Conservation (phyloP, 495 filamentous ascomycete species). For the Penicillium cataractarum region DNA sequence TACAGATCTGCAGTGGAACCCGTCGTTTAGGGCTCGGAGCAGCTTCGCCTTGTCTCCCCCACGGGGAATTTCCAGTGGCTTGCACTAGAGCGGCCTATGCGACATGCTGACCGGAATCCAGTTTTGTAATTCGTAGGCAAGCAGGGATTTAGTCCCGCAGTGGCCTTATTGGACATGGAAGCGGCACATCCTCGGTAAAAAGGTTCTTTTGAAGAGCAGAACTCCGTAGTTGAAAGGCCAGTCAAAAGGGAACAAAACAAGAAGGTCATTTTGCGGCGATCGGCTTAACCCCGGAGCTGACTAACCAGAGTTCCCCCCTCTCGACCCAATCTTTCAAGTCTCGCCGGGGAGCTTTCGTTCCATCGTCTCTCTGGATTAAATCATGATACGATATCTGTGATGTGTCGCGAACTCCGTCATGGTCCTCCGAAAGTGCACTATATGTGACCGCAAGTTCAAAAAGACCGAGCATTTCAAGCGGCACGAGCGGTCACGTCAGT, state of each 20-base stretch:
- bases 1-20: conserved; percentile 11
- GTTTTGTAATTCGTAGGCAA: conserved; percentile 1
- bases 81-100: conserved; percentile 11
- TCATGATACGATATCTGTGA: conserved; percentile 11
- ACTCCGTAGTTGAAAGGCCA: background rate
- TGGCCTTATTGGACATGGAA: conserved; percentile 3
- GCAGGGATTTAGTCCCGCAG: background rate
- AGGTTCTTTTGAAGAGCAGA: background rate
- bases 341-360: background rate
- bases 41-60: conserved; percentile 11
- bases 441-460: conserved; percentile 56
- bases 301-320: conserved; percentile 19
- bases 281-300: conserved; percentile 27
- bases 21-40: conserved; percentile 14
- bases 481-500: conserved; percentile 58
- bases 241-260: background rate
- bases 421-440: conserved; percentile 54
- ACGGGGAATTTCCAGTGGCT: conserved; percentile 25
- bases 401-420: conserved; percentile 36
- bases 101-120: background rate
- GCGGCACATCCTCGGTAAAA: conserved; percentile 22
- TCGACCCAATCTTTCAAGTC: conserved; percentile 10
- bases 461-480: conserved; percentile 60
- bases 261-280: background rate
- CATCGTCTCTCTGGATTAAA: conserved; percentile 6